Percentiles rank a stretch among this genome's conserved stretches.
Conservation (phyloP, 2,329 filamentous ascomycete species). For the Trichoderma sp. region DNA sequence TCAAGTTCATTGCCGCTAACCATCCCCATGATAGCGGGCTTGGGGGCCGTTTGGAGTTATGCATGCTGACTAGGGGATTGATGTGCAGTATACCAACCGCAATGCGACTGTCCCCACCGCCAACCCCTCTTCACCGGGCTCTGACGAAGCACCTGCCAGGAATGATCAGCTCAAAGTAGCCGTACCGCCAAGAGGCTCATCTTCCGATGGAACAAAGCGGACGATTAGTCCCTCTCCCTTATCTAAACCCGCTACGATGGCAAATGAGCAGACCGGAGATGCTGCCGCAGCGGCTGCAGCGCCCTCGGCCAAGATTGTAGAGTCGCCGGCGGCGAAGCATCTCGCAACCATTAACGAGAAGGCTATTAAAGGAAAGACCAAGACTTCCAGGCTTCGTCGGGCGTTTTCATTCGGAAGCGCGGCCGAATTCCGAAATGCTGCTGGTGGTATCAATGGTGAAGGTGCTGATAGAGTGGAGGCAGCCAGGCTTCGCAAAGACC, state of each 20-base stretch:
- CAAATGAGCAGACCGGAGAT: slow-evolving; percentile 54
- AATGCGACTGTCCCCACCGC: slow-evolving; percentile 56
- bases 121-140: slow-evolving; percentile 55
- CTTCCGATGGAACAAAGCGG: slow-evolving; percentile 68
- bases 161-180: slow-evolving; percentile 60
- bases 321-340: slow-evolving; percentile 79
- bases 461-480: slow-evolving; percentile 40
- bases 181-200: slow-evolving; percentile 65
- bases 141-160: slow-evolving; percentile 53
- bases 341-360: slow-evolving; percentile 86
- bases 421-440: slow-evolving; percentile 81
- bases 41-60: slow-evolving; percentile 28
- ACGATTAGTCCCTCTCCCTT: slow-evolving; percentile 71
- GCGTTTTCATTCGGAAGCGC: slow-evolving; percentile 97
- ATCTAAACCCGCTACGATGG: slow-evolving; percentile 71
- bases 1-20: slow-evolving; percentile 36
- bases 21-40: slow-evolving; percentile 47
- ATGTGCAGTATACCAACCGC: slow-evolving; percentile 63
- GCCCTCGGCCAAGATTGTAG: slow-evolving; percentile 44
- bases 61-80: slow-evolving; percentile 53
- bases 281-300: slow-evolving; percentile 38
- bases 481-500: slow-evolving; percentile 69
- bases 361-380: slow-evolving; percentile 76
- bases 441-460: slow-evolving; percentile 60
- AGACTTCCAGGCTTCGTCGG: slow-evolving; percentile 81